Conservation (phyloP, 1,284 basidiomycete genomes). For the Blastosporella zonata region DNA sequence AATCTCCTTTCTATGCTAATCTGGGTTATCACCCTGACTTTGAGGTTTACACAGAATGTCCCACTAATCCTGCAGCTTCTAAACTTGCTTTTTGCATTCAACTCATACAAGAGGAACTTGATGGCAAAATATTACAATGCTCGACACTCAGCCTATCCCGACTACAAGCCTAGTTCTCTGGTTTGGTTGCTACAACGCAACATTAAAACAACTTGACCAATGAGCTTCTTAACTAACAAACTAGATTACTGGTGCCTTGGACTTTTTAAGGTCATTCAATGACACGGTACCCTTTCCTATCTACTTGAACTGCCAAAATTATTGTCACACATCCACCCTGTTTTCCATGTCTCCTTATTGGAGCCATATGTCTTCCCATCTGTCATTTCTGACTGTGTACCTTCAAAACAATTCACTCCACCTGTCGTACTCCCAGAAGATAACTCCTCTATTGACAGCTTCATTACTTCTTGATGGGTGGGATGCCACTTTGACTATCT, state of each 20-base stretch:
- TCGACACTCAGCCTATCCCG: no score
- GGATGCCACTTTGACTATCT: neutral
- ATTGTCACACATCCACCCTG: slow-evolving; percentile 31
- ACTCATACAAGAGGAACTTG: slow-evolving; percentile 21
- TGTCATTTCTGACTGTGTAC: neutral
- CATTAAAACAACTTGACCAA: neutral
- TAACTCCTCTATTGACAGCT: neutral
- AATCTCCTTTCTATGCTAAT: slow-evolving; percentile 42
- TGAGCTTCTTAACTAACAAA: neutral
- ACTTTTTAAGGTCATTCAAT: neutral
- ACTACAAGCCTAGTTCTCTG: no score
- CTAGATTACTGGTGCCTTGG: neutral
- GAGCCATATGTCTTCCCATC: neutral
- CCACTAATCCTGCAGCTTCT: slow-evolving; percentile 22
- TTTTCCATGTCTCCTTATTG: slow-evolving; percentile 17
- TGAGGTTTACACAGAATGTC: slow-evolving; percentile 20
- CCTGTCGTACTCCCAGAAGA: no score
- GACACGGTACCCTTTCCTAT: neutral
- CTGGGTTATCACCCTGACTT: slow-evolving; percentile 32
- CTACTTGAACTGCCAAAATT: slow-evolving; percentile 31
- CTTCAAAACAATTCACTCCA: neutral
- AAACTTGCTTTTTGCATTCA: slow-evolving; percentile 17
- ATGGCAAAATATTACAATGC: slow-evolving; percentile 21
- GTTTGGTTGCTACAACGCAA: neutral
- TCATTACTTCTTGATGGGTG: neutral